phyloP scores from a whole-genome alignment of 2,329 filamentous ascomycete species.

The Lachnellula occidentalis region DNA sequence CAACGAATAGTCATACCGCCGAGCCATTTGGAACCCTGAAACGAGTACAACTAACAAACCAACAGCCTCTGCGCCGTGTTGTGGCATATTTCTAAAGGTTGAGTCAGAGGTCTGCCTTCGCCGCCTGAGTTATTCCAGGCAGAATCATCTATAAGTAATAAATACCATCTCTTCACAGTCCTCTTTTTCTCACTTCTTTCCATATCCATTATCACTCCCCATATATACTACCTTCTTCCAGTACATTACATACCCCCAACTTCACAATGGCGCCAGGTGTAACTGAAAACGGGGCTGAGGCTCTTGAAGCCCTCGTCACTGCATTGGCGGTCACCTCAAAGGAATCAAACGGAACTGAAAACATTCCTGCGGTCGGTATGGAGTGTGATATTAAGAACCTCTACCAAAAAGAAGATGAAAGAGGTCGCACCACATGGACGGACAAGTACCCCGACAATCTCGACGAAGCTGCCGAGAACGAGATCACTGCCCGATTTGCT shows the following conservation, averaged over 20 bases:
- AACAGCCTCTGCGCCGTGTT: too few relatives aligned
- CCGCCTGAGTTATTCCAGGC: too few relatives aligned
- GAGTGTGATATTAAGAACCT: slow-evolving; percentile 40
- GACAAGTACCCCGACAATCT: slow-evolving; percentile 50
- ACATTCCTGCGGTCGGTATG: slow-evolving; percentile 21
- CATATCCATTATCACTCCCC: too few relatives aligned
- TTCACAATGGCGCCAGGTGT: not conserved
- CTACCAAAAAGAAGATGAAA: slow-evolving; percentile 46
- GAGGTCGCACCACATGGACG: slow-evolving; percentile 49
- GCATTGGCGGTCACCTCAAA: not conserved
- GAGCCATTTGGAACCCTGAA: not conserved
- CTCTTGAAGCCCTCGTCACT: not conserved
- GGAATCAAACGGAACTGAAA: not conserved
- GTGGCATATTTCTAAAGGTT: too few relatives aligned
- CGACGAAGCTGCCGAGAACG: slow-evolving; percentile 53
- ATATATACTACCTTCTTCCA: too few relatives aligned
- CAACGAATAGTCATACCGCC: not conserved
- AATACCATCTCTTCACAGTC: not conserved
- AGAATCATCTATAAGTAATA: not conserved
- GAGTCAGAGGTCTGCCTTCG: too few relatives aligned
- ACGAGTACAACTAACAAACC: not conserved
- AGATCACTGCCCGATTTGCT: slow-evolving; percentile 56
- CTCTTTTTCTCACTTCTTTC: not conserved
- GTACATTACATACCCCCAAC: too few relatives aligned
- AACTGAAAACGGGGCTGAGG: not conserved